Base-by-base conservation (phyloP, 495 filamentous ascomycete genomes). In the Penicillium robsamsonii region DNA sequence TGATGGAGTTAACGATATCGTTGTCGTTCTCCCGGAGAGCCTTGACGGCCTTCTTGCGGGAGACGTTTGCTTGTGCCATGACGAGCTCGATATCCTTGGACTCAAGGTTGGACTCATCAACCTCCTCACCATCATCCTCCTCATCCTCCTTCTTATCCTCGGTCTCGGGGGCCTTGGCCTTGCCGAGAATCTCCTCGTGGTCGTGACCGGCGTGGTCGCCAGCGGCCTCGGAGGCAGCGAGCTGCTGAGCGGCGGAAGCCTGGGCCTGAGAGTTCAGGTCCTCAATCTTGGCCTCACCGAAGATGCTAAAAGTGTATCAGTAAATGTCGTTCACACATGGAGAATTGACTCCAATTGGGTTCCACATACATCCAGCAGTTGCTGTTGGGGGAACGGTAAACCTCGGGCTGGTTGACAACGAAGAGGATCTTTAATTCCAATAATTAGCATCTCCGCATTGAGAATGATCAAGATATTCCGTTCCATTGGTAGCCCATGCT, bases 1-100 rank as follows among this genome's bases (percentile, higher is more conserved):
- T 98, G 79, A 98, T 98, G 56, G 93, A 96, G 84, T 97, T 97
- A 77, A 99, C 95, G 79, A 99, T 97, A 75, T 99, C 95, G 67
- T 97, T 96, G 77, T 97, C 91, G 74, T 99, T 97, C 82, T 97
- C 91, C 81, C 94, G 93, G 58, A 99, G 81, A 29, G 95, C 95
- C 78, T 96, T 97, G 80, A 97, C 87, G 53, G 94, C 94, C 84
- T 97, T 97, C 82, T 95, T 97, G 69, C 94, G 81, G 58, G 89
- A 94, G 53, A 99, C 94, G 67, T 80, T 94, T 57, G 94, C 94
- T 80, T 98, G 90, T 58, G 91, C 90, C 92, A 97, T 97, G 70
- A 99, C 94, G 33, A 99, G 81, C 71, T 99, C 95, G 66, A 99
- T 97, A 71, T 99, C 94, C 85, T 99, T 99, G 65, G 88, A 87